Conservation (phyloP, 805 yeast genomes). For the Sugiyamaella valdiviana region DNA sequence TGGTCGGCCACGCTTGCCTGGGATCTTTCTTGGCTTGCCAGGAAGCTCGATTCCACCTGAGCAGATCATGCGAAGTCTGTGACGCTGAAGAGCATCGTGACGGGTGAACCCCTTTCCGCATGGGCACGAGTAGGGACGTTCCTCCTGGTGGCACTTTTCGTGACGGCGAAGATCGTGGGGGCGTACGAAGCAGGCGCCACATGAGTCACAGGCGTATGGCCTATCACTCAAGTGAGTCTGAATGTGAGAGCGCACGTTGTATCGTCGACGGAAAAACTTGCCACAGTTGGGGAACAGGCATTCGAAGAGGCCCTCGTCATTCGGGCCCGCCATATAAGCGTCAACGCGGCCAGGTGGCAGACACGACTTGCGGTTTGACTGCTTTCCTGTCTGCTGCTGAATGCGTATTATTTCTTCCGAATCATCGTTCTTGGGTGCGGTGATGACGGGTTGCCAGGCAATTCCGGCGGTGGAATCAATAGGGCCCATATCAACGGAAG, state of each 20-base stretch:
- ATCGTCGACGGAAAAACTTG: conserved; percentile 77
- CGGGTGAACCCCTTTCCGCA: conserved; percentile 94
- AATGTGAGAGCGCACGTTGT: conserved; percentile 89
- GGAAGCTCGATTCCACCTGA: conserved; percentile 53
- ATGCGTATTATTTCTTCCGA: conserved; percentile 29
- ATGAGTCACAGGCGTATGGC: conserved; percentile 73
- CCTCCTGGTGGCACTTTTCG: conserved; percentile 74
- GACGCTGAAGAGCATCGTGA: conserved; percentile 81
- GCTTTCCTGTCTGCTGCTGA: conserved; percentile 29
- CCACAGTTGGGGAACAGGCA: conserved; percentile 77
- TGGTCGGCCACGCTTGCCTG: conserved; percentile 36
- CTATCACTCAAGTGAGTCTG: conserved; percentile 94
- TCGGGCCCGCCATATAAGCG: conserved; percentile 74
- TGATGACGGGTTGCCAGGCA: conserved; percentile 34
- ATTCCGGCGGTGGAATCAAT: conserved; percentile 29
- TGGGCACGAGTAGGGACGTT: conserved; percentile 61
- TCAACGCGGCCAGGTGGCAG: conserved; percentile 89
- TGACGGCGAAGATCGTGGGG: conserved; percentile 94
- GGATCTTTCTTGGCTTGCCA: conserved; percentile 27
- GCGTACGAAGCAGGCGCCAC: conserved; percentile 84
- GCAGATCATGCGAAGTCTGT: conserved; percentile 73
- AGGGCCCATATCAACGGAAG: conserved; percentile 19
- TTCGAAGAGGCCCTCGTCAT: conserved; percentile 58
- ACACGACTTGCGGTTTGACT: conserved; percentile 45
- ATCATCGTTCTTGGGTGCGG: conserved; percentile 29